Conservation (phyloP, 2,329 filamentous ascomycete genomes). For the Epichloe elymi region DNA sequence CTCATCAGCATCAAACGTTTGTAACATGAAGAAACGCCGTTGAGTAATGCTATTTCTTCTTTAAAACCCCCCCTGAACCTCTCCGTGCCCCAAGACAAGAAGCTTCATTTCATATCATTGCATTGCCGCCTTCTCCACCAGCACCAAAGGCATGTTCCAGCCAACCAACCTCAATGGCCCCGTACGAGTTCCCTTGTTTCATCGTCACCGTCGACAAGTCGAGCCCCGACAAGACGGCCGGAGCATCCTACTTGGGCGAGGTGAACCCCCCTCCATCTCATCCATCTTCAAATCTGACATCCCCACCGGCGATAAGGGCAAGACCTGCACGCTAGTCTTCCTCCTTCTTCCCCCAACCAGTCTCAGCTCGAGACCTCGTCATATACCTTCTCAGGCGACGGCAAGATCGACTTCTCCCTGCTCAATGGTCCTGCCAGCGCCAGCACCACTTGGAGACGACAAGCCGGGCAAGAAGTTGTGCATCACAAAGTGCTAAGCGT, state of each 20-base stretch:
- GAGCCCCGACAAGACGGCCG: constrained; percentile 35
- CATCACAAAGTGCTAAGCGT: constrained; percentile 19
- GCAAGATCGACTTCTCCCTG: constrained; percentile 38
- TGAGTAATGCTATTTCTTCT: too few species aligned
- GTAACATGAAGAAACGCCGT: too few species aligned
- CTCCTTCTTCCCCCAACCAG: constrained; percentile 42
- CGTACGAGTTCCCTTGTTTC: constrained; percentile 45
- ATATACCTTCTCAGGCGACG: constrained; percentile 34
- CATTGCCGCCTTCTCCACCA: too few species aligned
- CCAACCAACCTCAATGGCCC: too few species aligned
- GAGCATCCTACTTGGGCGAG: constrained; percentile 42
- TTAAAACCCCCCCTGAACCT: too few species aligned
- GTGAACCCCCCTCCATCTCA: constrained; percentile 37
- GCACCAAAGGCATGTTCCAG: too few species aligned
- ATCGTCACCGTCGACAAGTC: constrained; percentile 47
- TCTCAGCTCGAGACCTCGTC: constrained; percentile 45
- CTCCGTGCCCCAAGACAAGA: too few species aligned
- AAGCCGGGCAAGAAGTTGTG: constrained; percentile 30
- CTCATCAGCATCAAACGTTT: too few species aligned
- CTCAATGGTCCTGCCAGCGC: constrained; percentile 31
- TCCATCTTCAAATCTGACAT: constrained; percentile 61
- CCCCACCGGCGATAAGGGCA: constrained; percentile 35
- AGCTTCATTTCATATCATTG: too few species aligned
- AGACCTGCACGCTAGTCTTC: constrained; percentile 52
- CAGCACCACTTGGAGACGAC: constrained; percentile 37